These are phyloP conservation scores for Pichiaceae sp. DNA, from an alignment of 1,139 yeast genomes.

Conservation along the genomic window DNA sequence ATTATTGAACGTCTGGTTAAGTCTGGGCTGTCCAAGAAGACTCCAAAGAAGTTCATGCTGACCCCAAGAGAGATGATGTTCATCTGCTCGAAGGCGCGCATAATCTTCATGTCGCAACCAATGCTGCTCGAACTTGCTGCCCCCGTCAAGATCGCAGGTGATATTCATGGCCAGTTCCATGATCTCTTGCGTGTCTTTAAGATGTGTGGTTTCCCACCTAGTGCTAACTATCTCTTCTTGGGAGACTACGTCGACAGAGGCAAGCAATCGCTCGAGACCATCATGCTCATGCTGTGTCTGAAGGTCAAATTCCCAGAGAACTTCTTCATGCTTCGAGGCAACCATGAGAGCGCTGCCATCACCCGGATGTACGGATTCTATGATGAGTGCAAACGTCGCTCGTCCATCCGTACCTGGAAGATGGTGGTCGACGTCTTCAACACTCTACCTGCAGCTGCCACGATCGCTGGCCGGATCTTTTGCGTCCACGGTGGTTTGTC, in stretches of 20 bases:
- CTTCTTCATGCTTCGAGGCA: constrained; percentile 76
- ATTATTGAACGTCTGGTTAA: constrained; percentile 47
- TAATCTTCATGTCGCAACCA: constrained; percentile 70
- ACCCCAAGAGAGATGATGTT: constrained; percentile 28
- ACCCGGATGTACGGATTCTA: constrained; percentile 83
- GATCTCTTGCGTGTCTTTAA: constrained; percentile 70
- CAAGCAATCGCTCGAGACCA: constrained; percentile 73
- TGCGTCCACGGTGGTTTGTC: constrained; percentile 90
- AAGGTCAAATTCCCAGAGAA: constrained; percentile 79
- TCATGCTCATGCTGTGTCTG: constrained; percentile 59
- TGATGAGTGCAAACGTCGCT: constrained; percentile 77
- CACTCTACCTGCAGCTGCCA: constrained; percentile 80
- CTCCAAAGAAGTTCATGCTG: constrained; percentile 36
- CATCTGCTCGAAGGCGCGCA: constrained; percentile 60
- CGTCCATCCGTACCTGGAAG: constrained; percentile 63
- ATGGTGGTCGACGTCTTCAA: constrained; percentile 74
- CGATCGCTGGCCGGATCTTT: constrained; percentile 74
- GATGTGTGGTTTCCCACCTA: constrained; percentile 74
- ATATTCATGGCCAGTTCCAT: constrained; percentile 76
- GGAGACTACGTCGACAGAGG: constrained; percentile 90
- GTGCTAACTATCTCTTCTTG: constrained; percentile 66
- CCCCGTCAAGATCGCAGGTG: constrained; percentile 83
- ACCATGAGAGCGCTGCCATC: constrained; percentile 78
- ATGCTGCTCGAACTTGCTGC: constrained; percentile 68
- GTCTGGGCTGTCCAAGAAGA: constrained; percentile 31